Evolutionary conservation across 345 rosid species (phyloP), one percentile per base, ranked within the genome.

Genomic region (Gossypium raimondii): DNA sequence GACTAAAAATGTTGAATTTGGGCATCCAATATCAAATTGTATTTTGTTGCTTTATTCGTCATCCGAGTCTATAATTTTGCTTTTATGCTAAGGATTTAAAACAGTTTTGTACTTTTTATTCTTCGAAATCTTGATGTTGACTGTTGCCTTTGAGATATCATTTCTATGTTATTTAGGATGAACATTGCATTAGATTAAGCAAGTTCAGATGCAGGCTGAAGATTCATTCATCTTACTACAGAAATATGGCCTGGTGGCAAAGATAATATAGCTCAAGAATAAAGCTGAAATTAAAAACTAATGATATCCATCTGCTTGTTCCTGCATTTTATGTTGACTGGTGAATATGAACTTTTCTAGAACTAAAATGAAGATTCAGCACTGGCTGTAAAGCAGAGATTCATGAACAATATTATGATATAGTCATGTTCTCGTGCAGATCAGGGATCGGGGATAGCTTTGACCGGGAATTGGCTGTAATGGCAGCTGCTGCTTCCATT

Each of bases 401-500:
- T 41, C 27, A 18, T 45, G 9, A 43, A 67, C 52, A 58, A 50
- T 50, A 13, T 50, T 4, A 48, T n/a, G 13, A 50, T 43, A 50
- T 17, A 17, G 14, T 51, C 22, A 9, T 29, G 22, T 17, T 69
- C 17, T 69, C 9, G 9, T 51, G 59, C 73, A 69, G 73, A 27
- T 51, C 25, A 16, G 45, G 22, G 44, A 27, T 9, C 16, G 59
- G 24, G 45, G 47, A 69, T 67, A 9, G 74, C 56, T 48, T 13
- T 67, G 91, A 89, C 77, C 84, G 79, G 80, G 89, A 88, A 76
- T 77, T 89, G 77, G 93, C 97, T 61, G 88, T 93, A 41, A 85
- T 84, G 82, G 98, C 99, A 12, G 94, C 99, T 72, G 99, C 99
- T 75, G 99, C 99, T 81, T 93, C 99, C 58, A 88, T 95, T 58